phyloP scores from a whole-genome alignment of 495 filamentous ascomycete genomes.

The Cercophora newfieldiana region DNA sequence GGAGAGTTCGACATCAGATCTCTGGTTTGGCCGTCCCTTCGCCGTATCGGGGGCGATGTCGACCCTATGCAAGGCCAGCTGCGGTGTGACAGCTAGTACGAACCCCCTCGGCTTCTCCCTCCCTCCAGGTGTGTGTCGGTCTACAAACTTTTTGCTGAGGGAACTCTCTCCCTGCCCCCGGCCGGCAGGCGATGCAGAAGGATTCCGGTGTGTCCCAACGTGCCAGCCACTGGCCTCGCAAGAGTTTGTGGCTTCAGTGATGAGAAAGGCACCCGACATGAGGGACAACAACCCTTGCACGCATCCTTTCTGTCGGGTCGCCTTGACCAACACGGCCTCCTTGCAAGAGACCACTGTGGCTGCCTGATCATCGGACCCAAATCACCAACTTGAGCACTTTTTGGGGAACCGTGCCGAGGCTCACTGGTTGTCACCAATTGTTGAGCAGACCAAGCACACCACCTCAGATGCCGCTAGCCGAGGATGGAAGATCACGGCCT shows the following conservation, averaged over 20 bases:
- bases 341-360: background rate
- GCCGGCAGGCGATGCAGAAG: background rate
- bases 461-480: background rate
- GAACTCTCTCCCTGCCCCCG: too few relatives aligned
- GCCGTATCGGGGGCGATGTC: background rate
- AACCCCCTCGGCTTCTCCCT: background rate
- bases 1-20: background rate
- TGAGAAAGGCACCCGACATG: background rate
- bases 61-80: background rate
- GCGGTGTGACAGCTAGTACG: background rate
- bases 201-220: background rate
- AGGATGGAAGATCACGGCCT: background rate
- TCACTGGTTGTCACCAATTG: background rate
- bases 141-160: background rate
- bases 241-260: background rate
- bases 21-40: background rate
- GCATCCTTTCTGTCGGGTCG: constrained; percentile 1
- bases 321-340: background rate
- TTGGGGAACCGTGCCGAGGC: background rate
- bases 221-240: background rate
- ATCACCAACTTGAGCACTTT: background rate
- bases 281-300: background rate
- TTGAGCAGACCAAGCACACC: background rate
- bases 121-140: too few relatives aligned
- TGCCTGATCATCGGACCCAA: background rate